A percentile compares a stretch with the other conserved stretches of the same genome.
phyloP scores from a whole-genome alignment of 768 basidiomycete species.

The Leccinellum luteum region DNA sequence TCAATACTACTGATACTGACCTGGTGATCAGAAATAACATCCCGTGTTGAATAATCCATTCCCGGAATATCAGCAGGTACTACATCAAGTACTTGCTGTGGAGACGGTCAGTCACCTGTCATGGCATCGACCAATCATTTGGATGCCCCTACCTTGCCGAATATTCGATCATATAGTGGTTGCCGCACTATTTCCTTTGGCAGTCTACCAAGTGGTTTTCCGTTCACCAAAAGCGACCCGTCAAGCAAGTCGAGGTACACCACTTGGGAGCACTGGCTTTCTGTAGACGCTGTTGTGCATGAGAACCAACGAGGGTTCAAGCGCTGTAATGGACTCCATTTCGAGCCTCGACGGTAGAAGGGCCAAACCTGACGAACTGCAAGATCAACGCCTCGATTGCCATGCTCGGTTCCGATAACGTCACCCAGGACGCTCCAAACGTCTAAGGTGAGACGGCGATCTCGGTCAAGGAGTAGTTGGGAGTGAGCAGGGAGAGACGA shows the following conservation, averaged over 20 bases:
- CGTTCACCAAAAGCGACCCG: no score
- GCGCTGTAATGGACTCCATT: not conserved
- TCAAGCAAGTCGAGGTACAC: no score
- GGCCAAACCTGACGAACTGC: slow-evolving; percentile 6
- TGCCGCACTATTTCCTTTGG: no score
- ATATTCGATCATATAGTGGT: no score
- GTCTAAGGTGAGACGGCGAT: slow-evolving; percentile 15
- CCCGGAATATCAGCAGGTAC: slow-evolving; percentile 19
- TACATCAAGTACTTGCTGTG: slow-evolving; percentile 18
- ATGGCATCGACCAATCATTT: not conserved
- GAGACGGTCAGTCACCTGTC: not conserved
- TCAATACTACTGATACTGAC: slow-evolving; percentile 6
- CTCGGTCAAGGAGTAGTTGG: slow-evolving; percentile 24
- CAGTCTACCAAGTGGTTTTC: no score
- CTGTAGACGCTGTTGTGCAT: no score
- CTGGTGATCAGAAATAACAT: slow-evolving; percentile 16
- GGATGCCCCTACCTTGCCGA: no score
- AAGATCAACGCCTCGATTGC: slow-evolving; percentile 11
- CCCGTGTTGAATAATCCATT: slow-evolving; percentile 24
- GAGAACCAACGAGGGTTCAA: slow-evolving; percentile 8
- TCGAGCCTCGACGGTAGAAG: not conserved
- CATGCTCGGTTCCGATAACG: slow-evolving; percentile 1
- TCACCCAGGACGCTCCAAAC: not conserved
- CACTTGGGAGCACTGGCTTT: no score
- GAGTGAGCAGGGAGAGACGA: slow-evolving; percentile 4